Conservation (phyloP, 805 yeast species). For the Saturnispora zaruensis region DNA sequence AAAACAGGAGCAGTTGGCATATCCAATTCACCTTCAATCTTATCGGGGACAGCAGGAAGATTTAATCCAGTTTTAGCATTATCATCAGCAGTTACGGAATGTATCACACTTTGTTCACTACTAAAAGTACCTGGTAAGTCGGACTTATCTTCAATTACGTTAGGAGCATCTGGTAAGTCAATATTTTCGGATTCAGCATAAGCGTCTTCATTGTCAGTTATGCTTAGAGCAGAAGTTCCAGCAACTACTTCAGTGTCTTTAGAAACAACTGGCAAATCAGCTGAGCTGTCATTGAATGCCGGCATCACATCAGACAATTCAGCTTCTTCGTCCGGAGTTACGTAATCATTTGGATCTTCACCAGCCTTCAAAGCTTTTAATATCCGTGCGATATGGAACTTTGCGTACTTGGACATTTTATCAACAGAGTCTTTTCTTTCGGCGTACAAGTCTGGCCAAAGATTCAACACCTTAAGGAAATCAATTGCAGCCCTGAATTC, state of each 20-base stretch:
- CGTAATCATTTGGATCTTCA: slow-evolving; percentile 50
- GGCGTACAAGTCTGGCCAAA: slow-evolving; percentile 30
- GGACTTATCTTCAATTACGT: slow-evolving; percentile 20
- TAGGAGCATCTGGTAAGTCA: slow-evolving; percentile 15
- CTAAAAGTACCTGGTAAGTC: slow-evolving; percentile 24
- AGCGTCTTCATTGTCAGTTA: not conserved
- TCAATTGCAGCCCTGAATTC: slow-evolving; percentile 46
- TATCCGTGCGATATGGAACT: slow-evolving; percentile 53
- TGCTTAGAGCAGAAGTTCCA: too few species aligned
- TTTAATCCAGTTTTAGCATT: too few species aligned
- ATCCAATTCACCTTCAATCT: slow-evolving; percentile 20
- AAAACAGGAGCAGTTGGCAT: slow-evolving; percentile 25
- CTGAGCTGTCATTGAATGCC: not conserved
- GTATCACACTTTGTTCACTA: not conserved
- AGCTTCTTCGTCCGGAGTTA: slow-evolving; percentile 31
- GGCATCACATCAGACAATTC: slow-evolving; percentile 14
- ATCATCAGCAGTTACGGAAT: too few species aligned
- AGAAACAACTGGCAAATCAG: slow-evolving; percentile 15
- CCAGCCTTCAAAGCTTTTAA: slow-evolving; percentile 40
- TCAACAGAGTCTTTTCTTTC: slow-evolving; percentile 20
- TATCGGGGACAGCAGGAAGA: slow-evolving; percentile 16
- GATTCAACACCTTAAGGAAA: slow-evolving; percentile 41
- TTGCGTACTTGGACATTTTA: slow-evolving; percentile 48
- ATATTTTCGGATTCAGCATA: not conserved
- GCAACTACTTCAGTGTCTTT: not conserved